Conservation (phyloP, 129 eudicot genomes). For the Logfia minima region DNA sequence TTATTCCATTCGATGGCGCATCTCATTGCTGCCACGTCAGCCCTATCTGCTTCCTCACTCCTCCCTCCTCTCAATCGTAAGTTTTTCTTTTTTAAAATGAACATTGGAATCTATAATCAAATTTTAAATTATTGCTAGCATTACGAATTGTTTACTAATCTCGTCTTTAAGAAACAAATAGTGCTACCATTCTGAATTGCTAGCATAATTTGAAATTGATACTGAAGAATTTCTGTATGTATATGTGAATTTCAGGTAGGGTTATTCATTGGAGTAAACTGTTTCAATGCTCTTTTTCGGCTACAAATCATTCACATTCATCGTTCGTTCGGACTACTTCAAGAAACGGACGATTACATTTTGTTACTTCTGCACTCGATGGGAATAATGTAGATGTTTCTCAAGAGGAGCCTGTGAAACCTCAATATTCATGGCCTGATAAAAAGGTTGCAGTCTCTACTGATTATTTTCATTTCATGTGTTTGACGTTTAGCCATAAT, state of each 20-base stretch:
- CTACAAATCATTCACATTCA: conserved; percentile 28
- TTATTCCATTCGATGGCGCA: conserved; percentile 21
- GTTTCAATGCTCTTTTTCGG: conserved; percentile 22
- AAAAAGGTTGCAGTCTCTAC: conserved; percentile 43
- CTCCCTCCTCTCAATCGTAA: conserved; percentile 39
- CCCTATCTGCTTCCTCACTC: conserved; percentile 40
- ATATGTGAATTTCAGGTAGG: conserved; percentile 32
- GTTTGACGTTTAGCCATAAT: neutral
- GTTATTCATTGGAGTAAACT: conserved; percentile 25
- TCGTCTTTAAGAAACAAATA: no score
- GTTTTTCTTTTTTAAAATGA: neutral
- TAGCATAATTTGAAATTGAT: no score
- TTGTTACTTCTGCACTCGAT: conserved; percentile 30
- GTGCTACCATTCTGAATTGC: no score
- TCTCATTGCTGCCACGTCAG: conserved; percentile 34
- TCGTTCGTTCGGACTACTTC: conserved; percentile 16
- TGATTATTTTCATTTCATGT: neutral
- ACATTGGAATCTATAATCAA: neutral
- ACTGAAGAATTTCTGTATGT: neutral
- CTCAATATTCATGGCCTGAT: conserved; percentile 64
- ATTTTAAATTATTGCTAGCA: neutral
- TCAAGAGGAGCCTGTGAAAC: conserved; percentile 38
- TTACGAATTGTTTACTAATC: no score
- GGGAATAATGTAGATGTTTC: conserved; percentile 37
- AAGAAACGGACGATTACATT: conserved; percentile 22